A percentile compares a stretch with the other conserved stretches of the same genome.
phyloP scores from a whole-genome alignment of 2,329 filamentous ascomycete species.

The Colletotrichum lentis region DNA sequence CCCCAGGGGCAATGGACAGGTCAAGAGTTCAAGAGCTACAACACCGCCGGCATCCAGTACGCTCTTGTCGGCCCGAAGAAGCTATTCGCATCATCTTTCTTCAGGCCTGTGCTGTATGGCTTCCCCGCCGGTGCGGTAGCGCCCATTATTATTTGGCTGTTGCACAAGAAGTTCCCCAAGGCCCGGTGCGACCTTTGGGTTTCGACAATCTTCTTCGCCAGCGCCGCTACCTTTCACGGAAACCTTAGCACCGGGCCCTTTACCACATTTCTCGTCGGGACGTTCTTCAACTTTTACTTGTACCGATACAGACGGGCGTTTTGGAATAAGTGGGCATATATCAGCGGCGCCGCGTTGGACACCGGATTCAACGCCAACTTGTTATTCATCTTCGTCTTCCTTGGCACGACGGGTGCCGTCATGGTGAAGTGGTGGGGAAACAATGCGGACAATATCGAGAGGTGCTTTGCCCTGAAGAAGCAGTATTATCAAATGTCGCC shows the following conservation, averaged over 20 bases:
- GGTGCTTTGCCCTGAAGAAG: slow-evolving; percentile 62
- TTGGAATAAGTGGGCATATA: slow-evolving; percentile 69
- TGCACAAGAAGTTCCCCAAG: slow-evolving; percentile 62
- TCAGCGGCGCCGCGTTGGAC: slow-evolving; percentile 69
- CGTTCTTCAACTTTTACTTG: slow-evolving; percentile 66
- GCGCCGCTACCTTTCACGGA: slow-evolving; percentile 64
- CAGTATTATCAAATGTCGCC: not conserved
- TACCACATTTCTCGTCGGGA: slow-evolving; percentile 65
- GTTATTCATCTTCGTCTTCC: slow-evolving; percentile 67
- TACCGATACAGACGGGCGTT: slow-evolving; percentile 64
- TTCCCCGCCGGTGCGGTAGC: slow-evolving; percentile 60
- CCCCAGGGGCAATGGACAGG: slow-evolving; percentile 70
- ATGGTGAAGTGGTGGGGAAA: slow-evolving; percentile 74
- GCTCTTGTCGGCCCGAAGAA: slow-evolving; percentile 58
- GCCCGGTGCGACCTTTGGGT: slow-evolving; percentile 66
- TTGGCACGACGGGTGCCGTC: slow-evolving; percentile 62
- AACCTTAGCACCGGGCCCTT: slow-evolving; percentile 68
- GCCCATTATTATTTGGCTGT: slow-evolving; percentile 57
- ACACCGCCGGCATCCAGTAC: slow-evolving; percentile 67
- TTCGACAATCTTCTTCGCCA: slow-evolving; percentile 68
- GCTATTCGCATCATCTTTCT: slow-evolving; percentile 59
- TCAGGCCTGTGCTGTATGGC: slow-evolving; percentile 59
- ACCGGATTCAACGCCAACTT: slow-evolving; percentile 70
- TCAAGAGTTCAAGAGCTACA: slow-evolving; percentile 59
- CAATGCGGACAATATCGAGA: slow-evolving; percentile 61